Evolutionary conservation across 225 moss, liverwort and hornwort genomes (phyloP), one percentile per base, ranked within the genome.

Genomic region (Polytrichum commune): DNA sequence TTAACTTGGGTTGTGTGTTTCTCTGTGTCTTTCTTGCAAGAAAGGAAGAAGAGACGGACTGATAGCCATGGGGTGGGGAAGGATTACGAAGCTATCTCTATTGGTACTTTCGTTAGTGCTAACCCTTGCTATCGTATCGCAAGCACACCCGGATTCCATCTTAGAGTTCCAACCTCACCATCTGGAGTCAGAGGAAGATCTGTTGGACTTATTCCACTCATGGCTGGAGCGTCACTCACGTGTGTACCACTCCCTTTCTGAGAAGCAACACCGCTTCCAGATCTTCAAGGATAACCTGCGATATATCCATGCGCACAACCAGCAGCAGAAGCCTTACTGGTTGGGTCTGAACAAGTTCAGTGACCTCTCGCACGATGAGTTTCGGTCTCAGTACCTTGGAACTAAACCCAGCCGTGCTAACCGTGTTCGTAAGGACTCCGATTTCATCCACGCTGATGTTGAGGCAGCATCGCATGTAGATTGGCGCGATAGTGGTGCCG

Each of bases 401-500:
- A 81, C 84, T 8, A 33, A 60, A 18, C 78, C 80, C 8, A 73
- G 81, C 1, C 72, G 68, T 16, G 57, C 58, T 23, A 63, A 33
- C 23, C 79, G 87, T 53, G 22, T 76, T 62, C 57, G 76, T 33
- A 76, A 70, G 67, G 71, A 80, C 3, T 78, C 70, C 4, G 53
- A 38, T 29, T 93, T 89, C 68, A 77, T 83, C 19, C 86, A 83
- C n/a, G 82, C 71, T 16, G 54, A 89, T 18, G 63, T 91, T 4
- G 82, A 74, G 22, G 73, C 83, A 0, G 81, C 80, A 13, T 30
- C 74, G 5, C 65, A 71, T 3, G 54, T 93, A 27, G 95, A 95
- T 79, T 95, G 95, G 95, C 88, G 92, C 2, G 67, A 69, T 18
- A 92, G 85, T 62, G 95, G 95, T 38, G 92, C 92, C 5, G 83